Percentiles rank a stretch among this genome's conserved stretches.
Evolutionary conservation across 352 stramenopile species (phyloP).

Genomic region (Globisporangium perplexum): DNA sequence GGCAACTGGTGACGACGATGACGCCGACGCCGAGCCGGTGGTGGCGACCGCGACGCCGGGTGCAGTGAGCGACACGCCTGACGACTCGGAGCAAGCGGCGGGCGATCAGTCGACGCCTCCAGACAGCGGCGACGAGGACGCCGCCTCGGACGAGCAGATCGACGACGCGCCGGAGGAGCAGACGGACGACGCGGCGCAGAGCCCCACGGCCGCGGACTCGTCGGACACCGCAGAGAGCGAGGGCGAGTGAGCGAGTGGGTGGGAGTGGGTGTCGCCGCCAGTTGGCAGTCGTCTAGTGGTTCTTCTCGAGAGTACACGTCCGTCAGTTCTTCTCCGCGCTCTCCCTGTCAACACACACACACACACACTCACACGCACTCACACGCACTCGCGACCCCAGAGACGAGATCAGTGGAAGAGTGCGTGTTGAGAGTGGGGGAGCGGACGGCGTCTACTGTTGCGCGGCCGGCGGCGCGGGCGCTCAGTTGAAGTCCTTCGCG

Average conservation of each 20-base stretch:
- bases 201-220: background rate
- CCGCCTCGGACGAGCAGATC: background rate
- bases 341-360: background rate
- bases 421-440: background rate
- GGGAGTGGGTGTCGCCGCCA: background rate
- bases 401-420: background rate
- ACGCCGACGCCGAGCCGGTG: no score
- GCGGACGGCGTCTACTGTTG: background rate
- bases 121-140: background rate
- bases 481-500: constrained; percentile 71
- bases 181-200: background rate
- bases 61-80: background rate
- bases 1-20: background rate
- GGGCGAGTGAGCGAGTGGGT: background rate
- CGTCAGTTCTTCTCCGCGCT: background rate
- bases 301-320: background rate
- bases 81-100: background rate
- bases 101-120: background rate
- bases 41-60: background rate
- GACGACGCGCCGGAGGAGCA: background rate
- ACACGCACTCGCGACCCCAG: background rate
- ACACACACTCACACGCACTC: no score
- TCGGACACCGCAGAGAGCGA: background rate
- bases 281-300: background rate
- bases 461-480: background rate